phyloP scores from a whole-genome alignment of 331 rosid species.

The Acacia pycnantha region DNA sequence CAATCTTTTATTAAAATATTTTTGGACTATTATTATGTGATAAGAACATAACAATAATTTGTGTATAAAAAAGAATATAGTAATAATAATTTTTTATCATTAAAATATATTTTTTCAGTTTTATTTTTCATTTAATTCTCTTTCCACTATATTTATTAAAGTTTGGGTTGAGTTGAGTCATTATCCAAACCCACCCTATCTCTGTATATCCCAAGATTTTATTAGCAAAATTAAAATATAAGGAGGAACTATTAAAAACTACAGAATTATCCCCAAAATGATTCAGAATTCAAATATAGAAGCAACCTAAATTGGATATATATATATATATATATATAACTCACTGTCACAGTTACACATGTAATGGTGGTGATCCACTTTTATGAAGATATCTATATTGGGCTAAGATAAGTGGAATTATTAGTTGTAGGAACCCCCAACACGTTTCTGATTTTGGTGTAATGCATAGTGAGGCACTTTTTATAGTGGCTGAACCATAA shows the following conservation, averaged over 20 bases:
- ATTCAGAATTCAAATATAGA: neutral
- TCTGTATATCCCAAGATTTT: neutral
- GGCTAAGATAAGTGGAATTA: neutral
- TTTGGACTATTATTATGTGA: neutral
- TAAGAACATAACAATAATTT: neutral
- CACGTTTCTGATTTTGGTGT: neutral
- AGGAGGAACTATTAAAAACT: neutral
- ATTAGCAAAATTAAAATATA: neutral
- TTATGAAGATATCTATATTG: neutral
- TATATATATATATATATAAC: neutral
- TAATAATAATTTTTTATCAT: too few relatives aligned
- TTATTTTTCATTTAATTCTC: neutral
- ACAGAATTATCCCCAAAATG: neutral
- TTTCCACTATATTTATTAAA: neutral
- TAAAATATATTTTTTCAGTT: neutral
- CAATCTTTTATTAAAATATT: neutral
- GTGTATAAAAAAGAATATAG: too few relatives aligned
- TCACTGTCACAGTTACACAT: neutral
- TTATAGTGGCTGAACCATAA: slow-evolving; percentile 49
- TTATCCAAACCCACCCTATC: neutral
- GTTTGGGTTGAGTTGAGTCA: neutral
- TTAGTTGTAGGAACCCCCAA: neutral
- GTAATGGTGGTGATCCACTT: neutral
- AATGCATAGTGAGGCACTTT: too few relatives aligned
- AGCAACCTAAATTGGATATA: too few relatives aligned